phyloP scores from a whole-genome alignment of 1,284 basidiomycete species.

The Irpex rosettiformis region DNA sequence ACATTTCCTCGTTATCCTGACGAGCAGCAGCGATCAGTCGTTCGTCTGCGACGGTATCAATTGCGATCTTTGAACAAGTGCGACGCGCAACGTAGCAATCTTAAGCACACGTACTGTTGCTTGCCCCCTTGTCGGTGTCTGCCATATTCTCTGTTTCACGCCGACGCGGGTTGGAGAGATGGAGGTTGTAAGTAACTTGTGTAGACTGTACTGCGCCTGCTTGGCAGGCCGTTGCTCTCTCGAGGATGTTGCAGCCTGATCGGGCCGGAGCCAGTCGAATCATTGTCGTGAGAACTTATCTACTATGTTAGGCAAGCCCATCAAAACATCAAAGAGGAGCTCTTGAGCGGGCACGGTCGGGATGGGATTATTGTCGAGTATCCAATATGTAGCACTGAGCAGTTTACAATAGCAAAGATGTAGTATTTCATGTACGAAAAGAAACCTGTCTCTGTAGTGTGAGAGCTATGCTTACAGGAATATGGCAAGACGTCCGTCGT shows the following conservation, averaged over 20 bases:
- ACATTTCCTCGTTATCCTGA: constrained; percentile 68
- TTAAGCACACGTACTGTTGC: constrained; percentile 33
- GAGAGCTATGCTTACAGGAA: too few relatives aligned
- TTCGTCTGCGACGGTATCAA: constrained; percentile 49
- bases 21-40: constrained; percentile 73
- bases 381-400: background rate
- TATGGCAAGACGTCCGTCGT: too few relatives aligned
- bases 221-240: too few relatives aligned
- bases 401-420: background rate
- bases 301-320: background rate
- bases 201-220: too few relatives aligned
- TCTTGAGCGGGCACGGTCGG: background rate
- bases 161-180: background rate
- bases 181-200: background rate
- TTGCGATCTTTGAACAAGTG: constrained; percentile 1
- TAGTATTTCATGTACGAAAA: too few relatives aligned
- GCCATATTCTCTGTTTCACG: background rate
- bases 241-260: background rate
- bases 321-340: constrained; percentile 3
- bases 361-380: background rate
- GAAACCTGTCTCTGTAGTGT: too few relatives aligned
- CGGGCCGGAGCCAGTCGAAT: background rate
- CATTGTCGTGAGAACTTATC: background rate
- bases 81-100: background rate
- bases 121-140: constrained; percentile 30